Evolutionary conservation across 2,329 filamentous ascomycete species (phyloP), one percentile per base, ranked within the genome.

Genomic region (Pseudocercospora pini-densiflorae): DNA sequence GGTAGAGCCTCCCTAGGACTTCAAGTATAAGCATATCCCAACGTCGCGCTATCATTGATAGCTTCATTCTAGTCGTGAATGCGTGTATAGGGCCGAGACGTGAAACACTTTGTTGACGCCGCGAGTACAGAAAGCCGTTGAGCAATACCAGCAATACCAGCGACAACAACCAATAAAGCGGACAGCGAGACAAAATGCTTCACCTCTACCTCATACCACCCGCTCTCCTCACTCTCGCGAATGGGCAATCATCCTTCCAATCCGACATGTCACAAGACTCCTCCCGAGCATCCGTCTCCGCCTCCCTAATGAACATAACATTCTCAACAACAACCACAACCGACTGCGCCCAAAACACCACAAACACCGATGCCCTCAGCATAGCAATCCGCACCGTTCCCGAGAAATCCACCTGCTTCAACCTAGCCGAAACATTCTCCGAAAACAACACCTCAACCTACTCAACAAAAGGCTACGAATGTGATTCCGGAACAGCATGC

Each of bases 281-380:
- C 1, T 49, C 49, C 8, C 63, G 66, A 10, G 16, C 31, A 12
- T 9, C 45, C 23, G 31, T 68, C 55, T 68, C 66, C 27, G 62
- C 66, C 10, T 24, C 55, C 9, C 60, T 68, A 36, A 68, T 68
- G 66, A 68, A 68, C 91, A 93, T 93, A 54, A 88, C 82, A 78
- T 92, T 92, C 23, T 81, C 77, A 54, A 90, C 82, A 0, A 81
- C 81, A 27, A 89, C 84, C 63, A 83, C 59, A 10, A 3, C 5
- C 3, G 29, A 83, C 31, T 78, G 69, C 10, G 86, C 90, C 6
- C 88, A 81, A 2, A 77, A 75, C 58, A 85, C 83, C 9, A 31
- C 59, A 16, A 61, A 43, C 31, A n/a, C 59, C 47, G 87, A 82
- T 66, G 86, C 80, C 2, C 77, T 76, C 79, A 92, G 86, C 40